These are phyloP conservation scores for Geosmithia flava DNA, from an alignment of 2,329 filamentous ascomycete genomes.

Conservation along the genomic window DNA sequence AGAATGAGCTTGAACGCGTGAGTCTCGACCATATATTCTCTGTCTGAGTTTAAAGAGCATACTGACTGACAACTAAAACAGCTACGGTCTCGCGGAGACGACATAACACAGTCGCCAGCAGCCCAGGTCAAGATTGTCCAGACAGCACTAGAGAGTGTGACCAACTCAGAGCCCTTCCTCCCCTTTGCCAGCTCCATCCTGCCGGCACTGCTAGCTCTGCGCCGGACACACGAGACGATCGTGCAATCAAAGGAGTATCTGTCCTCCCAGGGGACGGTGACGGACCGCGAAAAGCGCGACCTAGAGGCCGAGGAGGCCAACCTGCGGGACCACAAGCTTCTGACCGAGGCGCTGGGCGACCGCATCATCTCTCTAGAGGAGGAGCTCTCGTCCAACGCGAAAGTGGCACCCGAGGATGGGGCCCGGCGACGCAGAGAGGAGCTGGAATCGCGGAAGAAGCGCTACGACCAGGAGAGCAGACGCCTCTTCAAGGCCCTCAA, in stretches of 20 bases:
- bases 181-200: constrained; percentile 56
- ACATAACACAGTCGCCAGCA: constrained; percentile 13
- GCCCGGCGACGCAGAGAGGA: constrained; percentile 50
- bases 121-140: constrained; percentile 35
- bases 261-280: constrained; percentile 24
- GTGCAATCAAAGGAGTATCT: constrained; percentile 52
- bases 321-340: constrained; percentile 40
- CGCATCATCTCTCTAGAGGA: constrained; percentile 47
- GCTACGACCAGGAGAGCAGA: constrained; percentile 48
- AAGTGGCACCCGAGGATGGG: constrained; percentile 47
- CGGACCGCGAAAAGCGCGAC: constrained; percentile 29
- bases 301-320: constrained; percentile 38
- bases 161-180: constrained; percentile 49
- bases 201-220: constrained; percentile 59
- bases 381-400: constrained; percentile 42
- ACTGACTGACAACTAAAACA: constrained; percentile 5
- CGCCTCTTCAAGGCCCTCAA: constrained; percentile 52
- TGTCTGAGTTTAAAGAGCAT: background rate
- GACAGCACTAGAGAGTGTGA: constrained; percentile 52
- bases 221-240: constrained; percentile 52
- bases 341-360: constrained; percentile 38
- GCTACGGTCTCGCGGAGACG: constrained; percentile 13
- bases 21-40: background rate
- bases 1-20: constrained; percentile 35
- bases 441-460: constrained; percentile 43